Conservation (phyloP, 441 rosid genomes). For the Gossypium laxum region DNA sequence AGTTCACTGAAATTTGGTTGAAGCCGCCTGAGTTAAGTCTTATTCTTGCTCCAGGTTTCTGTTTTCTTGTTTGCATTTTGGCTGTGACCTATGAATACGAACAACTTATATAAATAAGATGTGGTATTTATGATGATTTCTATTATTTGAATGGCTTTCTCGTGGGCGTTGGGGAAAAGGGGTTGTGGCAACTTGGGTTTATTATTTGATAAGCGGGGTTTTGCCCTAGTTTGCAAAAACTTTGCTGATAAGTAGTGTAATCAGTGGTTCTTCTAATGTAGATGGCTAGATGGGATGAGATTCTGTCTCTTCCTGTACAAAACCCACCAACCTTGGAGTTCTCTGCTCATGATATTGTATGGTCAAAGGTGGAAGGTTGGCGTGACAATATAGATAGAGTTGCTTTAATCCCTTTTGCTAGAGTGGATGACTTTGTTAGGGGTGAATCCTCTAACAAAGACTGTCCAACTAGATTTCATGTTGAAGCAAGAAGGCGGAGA, state of each 20-base stretch:
- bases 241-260: background rate
- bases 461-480: slow-evolving; percentile 80
- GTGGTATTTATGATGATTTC: background rate
- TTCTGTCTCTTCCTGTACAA: slow-evolving; percentile 78
- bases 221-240: background rate
- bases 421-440: slow-evolving; percentile 84
- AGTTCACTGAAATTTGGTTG: background rate
- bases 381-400: slow-evolving; percentile 77
- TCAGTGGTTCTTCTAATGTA: slow-evolving; percentile 18
- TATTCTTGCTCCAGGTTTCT: background rate
- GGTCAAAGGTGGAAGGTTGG: slow-evolving; percentile 94
- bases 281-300: slow-evolving; percentile 97
- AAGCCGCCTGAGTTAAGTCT: background rate
- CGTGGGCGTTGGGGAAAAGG: background rate
- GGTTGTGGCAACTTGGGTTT: background rate
- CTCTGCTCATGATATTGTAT: slow-evolving; percentile 59
- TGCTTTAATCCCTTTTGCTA: slow-evolving; percentile 71
- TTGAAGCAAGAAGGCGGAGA: slow-evolving; percentile 74
- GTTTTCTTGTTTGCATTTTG: background rate
- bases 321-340: slow-evolving; percentile 70
- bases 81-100: background rate
- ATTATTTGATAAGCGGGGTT: background rate
- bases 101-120: background rate
- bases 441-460: slow-evolving; percentile 75
- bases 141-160: background rate